Conservation (phyloP, 495 filamentous ascomycete genomes). For the Parathielavia appendiculata region DNA sequence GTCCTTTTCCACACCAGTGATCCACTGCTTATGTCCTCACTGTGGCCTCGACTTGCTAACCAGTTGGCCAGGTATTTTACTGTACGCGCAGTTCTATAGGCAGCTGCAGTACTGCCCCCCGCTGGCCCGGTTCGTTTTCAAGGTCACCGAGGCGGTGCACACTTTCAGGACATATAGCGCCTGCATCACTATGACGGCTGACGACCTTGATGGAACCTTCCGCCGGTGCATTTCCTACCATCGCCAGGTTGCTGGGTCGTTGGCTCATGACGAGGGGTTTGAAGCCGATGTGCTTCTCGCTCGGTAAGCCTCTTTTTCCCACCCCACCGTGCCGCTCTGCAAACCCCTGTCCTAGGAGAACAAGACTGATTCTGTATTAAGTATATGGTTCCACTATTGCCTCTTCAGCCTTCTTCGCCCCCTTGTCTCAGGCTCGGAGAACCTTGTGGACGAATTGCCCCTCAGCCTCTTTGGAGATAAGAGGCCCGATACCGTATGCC, state of each 20-base stretch:
- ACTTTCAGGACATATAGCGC: conserved; percentile 28
- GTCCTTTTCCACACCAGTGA: not conserved
- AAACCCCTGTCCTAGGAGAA: not conserved
- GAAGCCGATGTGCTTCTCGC: conserved; percentile 25
- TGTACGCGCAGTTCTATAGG: conserved; percentile 27
- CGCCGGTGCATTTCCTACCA: conserved; percentile 22
- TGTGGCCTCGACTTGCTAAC: not conserved
- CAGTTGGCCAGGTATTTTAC: conserved; percentile 17
- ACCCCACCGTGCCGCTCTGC: not conserved
- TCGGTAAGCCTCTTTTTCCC: conserved; percentile 17
- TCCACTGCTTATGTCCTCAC: not conserved
- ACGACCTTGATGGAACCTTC: conserved; percentile 27
- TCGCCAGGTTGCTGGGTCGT: conserved; percentile 8
- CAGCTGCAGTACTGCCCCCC: conserved; percentile 25
- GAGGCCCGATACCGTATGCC: conserved; percentile 20
- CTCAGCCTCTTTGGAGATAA: conserved; percentile 15
- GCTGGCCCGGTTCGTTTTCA: conserved; percentile 23
- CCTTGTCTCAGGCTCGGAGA: conserved; percentile 19
- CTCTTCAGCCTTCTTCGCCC: conserved; percentile 27
- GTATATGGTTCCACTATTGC: conserved; percentile 31
- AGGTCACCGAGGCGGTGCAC: conserved; percentile 26
- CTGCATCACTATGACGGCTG: conserved; percentile 26
- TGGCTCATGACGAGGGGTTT: not conserved
- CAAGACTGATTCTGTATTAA: conserved; percentile 7
- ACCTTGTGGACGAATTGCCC: conserved; percentile 15